These are phyloP conservation scores for Opeltia flavorubescens DNA, from an alignment of 495 filamentous ascomycete species.

Conservation along the genomic window DNA sequence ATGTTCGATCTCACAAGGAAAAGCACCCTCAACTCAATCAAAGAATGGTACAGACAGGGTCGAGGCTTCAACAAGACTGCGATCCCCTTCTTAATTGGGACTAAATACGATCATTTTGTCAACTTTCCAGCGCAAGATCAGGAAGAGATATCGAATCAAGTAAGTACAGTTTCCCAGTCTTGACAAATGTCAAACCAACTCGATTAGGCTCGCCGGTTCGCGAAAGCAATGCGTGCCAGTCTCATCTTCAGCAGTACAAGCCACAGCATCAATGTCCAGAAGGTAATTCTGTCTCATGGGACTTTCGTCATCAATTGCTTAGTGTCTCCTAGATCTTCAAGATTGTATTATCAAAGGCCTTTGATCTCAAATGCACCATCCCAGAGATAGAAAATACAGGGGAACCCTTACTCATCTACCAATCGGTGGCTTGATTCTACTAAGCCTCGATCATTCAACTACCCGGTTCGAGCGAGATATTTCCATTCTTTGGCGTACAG, in stretches of 20 bases:
- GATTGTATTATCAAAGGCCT: slow-evolving; percentile 95
- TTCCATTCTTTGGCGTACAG: not conserved
- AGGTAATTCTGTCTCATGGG: slow-evolving; percentile 40
- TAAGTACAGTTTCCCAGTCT: slow-evolving; percentile 22
- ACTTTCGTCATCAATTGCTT: not conserved
- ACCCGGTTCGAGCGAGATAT: not conserved
- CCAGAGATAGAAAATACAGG: slow-evolving; percentile 96
- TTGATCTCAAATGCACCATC: slow-evolving; percentile 97
- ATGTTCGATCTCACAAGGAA: slow-evolving; percentile 99
- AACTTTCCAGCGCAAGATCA: slow-evolving; percentile 96
- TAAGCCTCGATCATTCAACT: not conserved
- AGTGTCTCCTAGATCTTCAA: slow-evolving; percentile 72
- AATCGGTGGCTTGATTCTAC: slow-evolving; percentile 36
- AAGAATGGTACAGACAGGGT: slow-evolving; percentile 98
- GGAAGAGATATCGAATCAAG: slow-evolving; percentile 93
- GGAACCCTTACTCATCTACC: slow-evolving; percentile 90
- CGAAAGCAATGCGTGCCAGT: slow-evolving; percentile 93
- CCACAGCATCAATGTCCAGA: slow-evolving; percentile 98
- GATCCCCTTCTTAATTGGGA: slow-evolving; percentile 91
- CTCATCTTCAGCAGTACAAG: slow-evolving; percentile 97
- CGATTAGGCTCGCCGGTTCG: slow-evolving; percentile 76
- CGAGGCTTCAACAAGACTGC: slow-evolving; percentile 98
- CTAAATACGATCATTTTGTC: slow-evolving; percentile 98
- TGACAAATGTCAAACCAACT: slow-evolving; percentile 5
- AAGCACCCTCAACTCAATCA: slow-evolving; percentile 96